A percentile compares a stretch with the other conserved stretches of the same genome.
Conservation (phyloP, 2,329 filamentous ascomycete genomes). For the Coniochaeta prunicola region DNA sequence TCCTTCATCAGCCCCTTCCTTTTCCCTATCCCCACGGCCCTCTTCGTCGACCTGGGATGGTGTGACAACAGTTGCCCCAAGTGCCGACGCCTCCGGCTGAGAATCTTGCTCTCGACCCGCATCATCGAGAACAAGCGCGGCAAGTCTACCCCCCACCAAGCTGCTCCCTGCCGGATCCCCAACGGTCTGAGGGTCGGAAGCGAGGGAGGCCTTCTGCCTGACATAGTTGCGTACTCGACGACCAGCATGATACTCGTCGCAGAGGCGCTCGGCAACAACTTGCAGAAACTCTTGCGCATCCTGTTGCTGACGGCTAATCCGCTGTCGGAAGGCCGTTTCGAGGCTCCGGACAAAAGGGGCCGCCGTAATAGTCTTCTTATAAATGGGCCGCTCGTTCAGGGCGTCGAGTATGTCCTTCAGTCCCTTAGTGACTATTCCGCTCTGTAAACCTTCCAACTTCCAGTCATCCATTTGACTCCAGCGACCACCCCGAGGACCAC, state of each 20-base stretch:
- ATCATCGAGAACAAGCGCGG: background rate
- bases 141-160: background rate
- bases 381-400: constrained; percentile 87
- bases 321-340: constrained; percentile 79
- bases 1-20: constrained; percentile 25
- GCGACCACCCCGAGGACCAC: constrained; percentile 2
- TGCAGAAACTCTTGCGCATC: constrained; percentile 97
- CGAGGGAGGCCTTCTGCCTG: constrained; percentile 21
- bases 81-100: constrained; percentile 7
- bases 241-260: constrained; percentile 89
- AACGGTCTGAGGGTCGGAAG: background rate
- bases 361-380: constrained; percentile 88
- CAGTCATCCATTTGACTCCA: constrained; percentile 39
- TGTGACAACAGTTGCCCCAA: background rate
- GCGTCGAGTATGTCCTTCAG: constrained; percentile 89
- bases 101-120: background rate
- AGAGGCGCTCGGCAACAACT: constrained; percentile 82
- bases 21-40: background rate
- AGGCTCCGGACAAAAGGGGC: constrained; percentile 75
- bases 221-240: constrained; percentile 61
- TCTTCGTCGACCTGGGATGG: background rate
- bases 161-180: background rate
- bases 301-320: constrained; percentile 90
- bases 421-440: constrained; percentile 75
- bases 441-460: constrained; percentile 64